These are phyloP conservation scores for Ophiostoma triangulosporum DNA, from an alignment of 2,329 filamentous ascomycete genomes.

Conservation along the genomic window DNA sequence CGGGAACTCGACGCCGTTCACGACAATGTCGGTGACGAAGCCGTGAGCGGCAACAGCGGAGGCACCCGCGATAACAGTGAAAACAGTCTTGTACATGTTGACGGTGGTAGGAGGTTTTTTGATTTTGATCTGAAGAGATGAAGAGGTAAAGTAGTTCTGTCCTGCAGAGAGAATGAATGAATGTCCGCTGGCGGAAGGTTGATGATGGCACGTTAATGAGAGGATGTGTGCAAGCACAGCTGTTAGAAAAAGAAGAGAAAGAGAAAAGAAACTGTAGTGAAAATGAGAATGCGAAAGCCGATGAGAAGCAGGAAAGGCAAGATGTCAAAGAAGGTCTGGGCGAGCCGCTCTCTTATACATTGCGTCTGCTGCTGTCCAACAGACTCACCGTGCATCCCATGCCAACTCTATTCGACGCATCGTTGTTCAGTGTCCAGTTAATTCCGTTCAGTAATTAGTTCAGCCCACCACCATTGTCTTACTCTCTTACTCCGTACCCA, in stretches of 20 bases:
- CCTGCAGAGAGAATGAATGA: slow-evolving; percentile 1
- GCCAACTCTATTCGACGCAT: not conserved
- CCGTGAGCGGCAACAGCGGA: not conserved
- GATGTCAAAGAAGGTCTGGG: not conserved
- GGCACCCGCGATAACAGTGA: not conserved
- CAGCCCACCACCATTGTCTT: not conserved
- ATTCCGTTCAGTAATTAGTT: too few relatives aligned
- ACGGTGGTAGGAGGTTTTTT: not conserved
- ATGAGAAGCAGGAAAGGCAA: not conserved
- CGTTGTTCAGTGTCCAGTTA: not conserved
- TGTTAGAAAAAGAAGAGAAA: not conserved
- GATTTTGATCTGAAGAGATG: not conserved
- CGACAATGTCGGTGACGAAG: slow-evolving; percentile 1
- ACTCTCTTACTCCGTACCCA: not conserved
- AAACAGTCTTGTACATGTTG: slow-evolving; percentile 1
- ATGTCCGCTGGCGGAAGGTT: slow-evolving; percentile 1
- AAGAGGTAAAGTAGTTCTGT: not conserved
- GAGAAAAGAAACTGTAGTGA: not conserved
- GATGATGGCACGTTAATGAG: not conserved
- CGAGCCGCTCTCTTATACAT: not conserved
- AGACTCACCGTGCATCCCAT: not conserved
- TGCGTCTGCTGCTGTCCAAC: not conserved
- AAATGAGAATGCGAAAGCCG: not conserved
- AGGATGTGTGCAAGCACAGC: slow-evolving; percentile 1
- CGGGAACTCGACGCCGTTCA: not conserved